Evolutionary conservation across 1,284 basidiomycete genomes (phyloP).

Genomic region (Ganoderma lingzhi): DNA sequence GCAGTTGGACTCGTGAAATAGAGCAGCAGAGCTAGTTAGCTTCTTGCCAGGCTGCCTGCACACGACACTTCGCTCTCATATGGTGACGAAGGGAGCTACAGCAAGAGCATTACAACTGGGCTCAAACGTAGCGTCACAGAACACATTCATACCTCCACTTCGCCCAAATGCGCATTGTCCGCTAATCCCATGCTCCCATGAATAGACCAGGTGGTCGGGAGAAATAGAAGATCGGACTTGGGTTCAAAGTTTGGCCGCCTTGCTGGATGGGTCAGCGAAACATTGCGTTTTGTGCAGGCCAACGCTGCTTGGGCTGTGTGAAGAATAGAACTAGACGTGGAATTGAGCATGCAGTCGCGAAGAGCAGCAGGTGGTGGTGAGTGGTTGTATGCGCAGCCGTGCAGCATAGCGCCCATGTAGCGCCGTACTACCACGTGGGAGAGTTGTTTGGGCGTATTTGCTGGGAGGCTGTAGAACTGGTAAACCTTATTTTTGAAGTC

Average conservation of each 20-base stretch:
- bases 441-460: slow-evolving; percentile 30
- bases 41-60: background rate
- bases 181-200: background rate
- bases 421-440: slow-evolving; percentile 12
- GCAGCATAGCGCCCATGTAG: background rate
- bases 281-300: background rate
- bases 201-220: background rate
- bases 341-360: background rate
- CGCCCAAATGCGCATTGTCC: background rate
- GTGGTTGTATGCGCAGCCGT: background rate
- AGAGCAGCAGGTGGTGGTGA: background rate
- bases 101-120: too few relatives aligned
- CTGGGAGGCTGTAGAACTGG: slow-evolving; percentile 35
- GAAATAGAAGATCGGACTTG: too few relatives aligned
- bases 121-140: background rate
- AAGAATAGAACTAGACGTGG: background rate
- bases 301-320: background rate
- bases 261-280: background rate
- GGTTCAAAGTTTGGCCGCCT: too few relatives aligned
- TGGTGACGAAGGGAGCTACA: too few relatives aligned
- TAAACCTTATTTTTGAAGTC: slow-evolving; percentile 43
- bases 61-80: background rate
- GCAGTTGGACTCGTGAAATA: background rate
- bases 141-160: background rate
- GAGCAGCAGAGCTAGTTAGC: background rate